These are phyloP conservation scores for Pseudotulostoma volvatum DNA, from an alignment of 495 filamentous ascomycete species.

Conservation along the genomic window DNA sequence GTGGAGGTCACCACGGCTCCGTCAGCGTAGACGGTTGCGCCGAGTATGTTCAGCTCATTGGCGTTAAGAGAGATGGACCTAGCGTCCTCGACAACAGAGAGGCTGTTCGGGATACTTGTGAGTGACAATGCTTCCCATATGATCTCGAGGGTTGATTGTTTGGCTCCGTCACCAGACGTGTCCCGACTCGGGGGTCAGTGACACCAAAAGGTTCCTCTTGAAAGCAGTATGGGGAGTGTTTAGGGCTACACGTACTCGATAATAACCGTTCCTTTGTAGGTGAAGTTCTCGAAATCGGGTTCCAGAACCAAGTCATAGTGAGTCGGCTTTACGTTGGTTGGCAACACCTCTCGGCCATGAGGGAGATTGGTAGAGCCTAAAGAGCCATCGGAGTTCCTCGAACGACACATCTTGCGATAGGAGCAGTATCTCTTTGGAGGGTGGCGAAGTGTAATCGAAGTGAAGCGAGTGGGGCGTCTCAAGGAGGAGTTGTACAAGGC, in stretches of 20 bases:
- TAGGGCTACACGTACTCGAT: conserved; percentile 36
- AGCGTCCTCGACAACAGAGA: conserved; percentile 75
- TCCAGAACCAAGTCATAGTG: conserved; percentile 55
- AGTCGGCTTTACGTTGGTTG: conserved; percentile 49
- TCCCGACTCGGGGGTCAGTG: no score
- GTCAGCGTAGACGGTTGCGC: conserved; percentile 40
- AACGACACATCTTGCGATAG: conserved; percentile 34
- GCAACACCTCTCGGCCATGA: conserved; percentile 45
- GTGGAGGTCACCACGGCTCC: conserved; percentile 34
- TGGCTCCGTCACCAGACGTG: no score
- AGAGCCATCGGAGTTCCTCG: conserved; percentile 22
- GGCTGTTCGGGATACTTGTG: conserved; percentile 16
- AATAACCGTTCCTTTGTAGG: conserved; percentile 44
- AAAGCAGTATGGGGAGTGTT: no score
- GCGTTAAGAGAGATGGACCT: conserved; percentile 78
- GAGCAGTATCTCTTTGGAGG: conserved; percentile 30
- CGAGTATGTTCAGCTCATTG: conserved; percentile 70
- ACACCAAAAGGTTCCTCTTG: no score
- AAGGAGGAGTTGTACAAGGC: conserved; percentile 12
- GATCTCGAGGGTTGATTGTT: background rate
- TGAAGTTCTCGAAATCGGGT: conserved; percentile 47
- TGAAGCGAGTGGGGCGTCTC: conserved; percentile 12
- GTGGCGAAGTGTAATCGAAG: conserved; percentile 8
- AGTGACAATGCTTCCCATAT: background rate
- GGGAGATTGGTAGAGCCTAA: conserved; percentile 34